Evolutionary conservation across 257 asterid species (phyloP).

Genomic region (Plantago major): DNA sequence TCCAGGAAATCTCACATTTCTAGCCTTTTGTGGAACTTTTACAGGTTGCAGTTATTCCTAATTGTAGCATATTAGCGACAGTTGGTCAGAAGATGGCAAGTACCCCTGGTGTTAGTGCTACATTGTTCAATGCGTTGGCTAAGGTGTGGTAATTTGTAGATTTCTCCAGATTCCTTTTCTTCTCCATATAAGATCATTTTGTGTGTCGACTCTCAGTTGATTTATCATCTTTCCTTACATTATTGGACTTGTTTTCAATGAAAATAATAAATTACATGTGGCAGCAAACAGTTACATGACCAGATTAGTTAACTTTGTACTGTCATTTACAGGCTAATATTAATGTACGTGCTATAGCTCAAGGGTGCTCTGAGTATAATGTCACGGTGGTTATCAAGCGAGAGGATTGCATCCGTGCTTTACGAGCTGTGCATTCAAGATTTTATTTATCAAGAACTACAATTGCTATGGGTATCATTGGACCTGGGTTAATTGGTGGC

Average conservation of each 20-base stretch:
- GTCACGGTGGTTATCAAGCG: conserved; percentile 87
- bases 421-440: conserved; percentile 97
- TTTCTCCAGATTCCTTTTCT: conserved; percentile 1
- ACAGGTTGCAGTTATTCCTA: conserved; percentile 87
- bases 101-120: conserved; percentile 99
- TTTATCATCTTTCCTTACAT: too few species aligned
- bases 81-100: conserved; percentile 99
- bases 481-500: conserved; percentile 97
- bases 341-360: conserved; percentile 97
- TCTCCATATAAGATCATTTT: too few species aligned
- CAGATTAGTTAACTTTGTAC: conserved; percentile 13
- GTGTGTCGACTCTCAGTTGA: too few species aligned
- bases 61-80: conserved; percentile 96
- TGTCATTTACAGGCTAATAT: conserved; percentile 78
- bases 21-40: conserved; percentile 12
- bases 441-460: conserved; percentile 91
- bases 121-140: conserved; percentile 94
- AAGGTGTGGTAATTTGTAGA: conserved; percentile 49
- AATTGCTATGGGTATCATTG: conserved; percentile 89
- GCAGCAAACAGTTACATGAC: neutral
- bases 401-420: conserved; percentile 90
- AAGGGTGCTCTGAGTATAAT: conserved; percentile 96
- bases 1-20: too few species aligned
- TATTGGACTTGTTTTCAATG: too few species aligned
- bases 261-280: too few species aligned